Evolutionary conservation across 225 moss, liverwort and hornwort genomes (phyloP), one percentile per base, ranked within the genome.

Genomic region (Marchantia polymorpha): DNA sequence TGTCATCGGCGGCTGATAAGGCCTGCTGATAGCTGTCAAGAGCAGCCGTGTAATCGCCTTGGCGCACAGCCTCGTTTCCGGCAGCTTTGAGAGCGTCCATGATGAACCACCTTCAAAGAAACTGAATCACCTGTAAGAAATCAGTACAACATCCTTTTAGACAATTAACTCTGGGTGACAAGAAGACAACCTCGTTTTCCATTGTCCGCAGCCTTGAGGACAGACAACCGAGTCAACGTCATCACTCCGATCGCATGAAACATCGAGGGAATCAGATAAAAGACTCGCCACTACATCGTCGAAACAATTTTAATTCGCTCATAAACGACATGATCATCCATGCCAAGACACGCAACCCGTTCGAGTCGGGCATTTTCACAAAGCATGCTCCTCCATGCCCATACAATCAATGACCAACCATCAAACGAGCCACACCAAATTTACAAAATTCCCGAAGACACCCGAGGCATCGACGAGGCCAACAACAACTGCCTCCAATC

Each of bases 31-130:
- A 97, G 12, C 85, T 77, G 14, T 85, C 85, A 49, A 89, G 83
- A 22, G 97, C 94, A 19, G 89, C 84, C 22, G 49, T 72, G 80
- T 87, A 97, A 71, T 94, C 89, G 69, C 92, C 87, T 74, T 90
- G 87, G 30, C 94, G 92, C 51, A 91, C 91, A 9, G 94, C 93
- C 75, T 93, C 90, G 79, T 94, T 94, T 87, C 97, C 97, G 77
- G 92, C 91, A 80, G 89, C 90, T 87, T 94, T 94, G 69, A 97
- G 89, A 29, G 86, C 85, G 61, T 97, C 94, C 89, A 93, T 94
- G 77, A 61, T 86, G 64, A 50, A 75, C 75, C 75, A 77, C 77
- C 72, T 79, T 81, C 78, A 69, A 54, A 72, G 67, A 54, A 22
- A 25, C 50, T 7, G 54, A 73, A 3, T 16, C 50, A 54, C 73